Evolutionary conservation across 2,329 filamentous ascomycete species (phyloP).

Genomic region (Colletotrichum lentis): DNA sequence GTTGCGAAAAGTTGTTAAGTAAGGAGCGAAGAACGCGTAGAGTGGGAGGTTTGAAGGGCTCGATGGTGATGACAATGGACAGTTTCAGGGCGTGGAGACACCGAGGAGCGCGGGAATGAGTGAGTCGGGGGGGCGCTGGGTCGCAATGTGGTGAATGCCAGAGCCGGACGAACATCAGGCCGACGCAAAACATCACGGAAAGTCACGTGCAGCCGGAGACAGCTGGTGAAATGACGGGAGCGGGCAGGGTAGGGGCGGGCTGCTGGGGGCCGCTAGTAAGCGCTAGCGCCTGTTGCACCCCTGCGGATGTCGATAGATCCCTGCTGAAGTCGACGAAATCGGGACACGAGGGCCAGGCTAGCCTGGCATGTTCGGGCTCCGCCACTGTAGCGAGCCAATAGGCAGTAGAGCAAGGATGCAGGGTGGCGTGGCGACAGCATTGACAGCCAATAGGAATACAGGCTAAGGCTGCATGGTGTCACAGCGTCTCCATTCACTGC

Average conservation of each 20-base stretch:
- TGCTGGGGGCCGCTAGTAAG: not conserved
- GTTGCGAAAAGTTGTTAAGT: not conserved
- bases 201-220: conserved; percentile 28
- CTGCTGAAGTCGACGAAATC: conserved; percentile 12
- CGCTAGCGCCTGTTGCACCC: conserved; percentile 15
- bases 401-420: not conserved
- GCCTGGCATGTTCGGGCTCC: conserved; percentile 23
- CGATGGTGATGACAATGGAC: conserved; percentile 35
- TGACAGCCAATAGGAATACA: not conserved
- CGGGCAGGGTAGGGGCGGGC: not conserved
- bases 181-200: conserved; percentile 32
- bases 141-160: conserved; percentile 35
- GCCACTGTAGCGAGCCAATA: conserved; percentile 37
- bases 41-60: conserved; percentile 16
- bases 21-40: conserved; percentile 5
- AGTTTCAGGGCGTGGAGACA: conserved; percentile 38
- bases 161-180: conserved; percentile 32
- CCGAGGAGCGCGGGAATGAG: conserved; percentile 36
- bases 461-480: conserved; percentile 16
- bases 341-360: conserved; percentile 28
- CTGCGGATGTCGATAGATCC: not conserved
- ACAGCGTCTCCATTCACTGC: conserved; percentile 17
- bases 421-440: not conserved
- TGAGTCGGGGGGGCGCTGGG: conserved; percentile 35
- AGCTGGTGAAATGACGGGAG: conserved; percentile 27